These are phyloP conservation scores for Nakazawaea wickerhamii DNA, from an alignment of 805 yeast genomes.

Conservation along the genomic window DNA sequence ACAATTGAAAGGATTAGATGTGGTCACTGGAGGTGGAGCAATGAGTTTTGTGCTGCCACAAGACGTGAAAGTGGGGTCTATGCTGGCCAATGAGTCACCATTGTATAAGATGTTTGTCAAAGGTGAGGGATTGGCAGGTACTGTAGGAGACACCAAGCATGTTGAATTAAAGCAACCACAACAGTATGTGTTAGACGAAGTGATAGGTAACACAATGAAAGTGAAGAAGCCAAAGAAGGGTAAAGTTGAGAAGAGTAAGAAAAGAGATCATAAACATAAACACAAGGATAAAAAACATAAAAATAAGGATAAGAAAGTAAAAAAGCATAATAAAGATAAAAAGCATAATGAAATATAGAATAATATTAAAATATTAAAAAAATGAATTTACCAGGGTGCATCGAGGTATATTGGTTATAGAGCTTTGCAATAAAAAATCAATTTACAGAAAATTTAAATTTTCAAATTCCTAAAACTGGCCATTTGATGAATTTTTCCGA, in stretches of 20 bases:
- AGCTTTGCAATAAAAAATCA: too few species aligned
- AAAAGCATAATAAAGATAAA: constrained; percentile 19
- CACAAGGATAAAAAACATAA: constrained; percentile 17
- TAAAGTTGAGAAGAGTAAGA: constrained; percentile 19
- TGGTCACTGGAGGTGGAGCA: constrained; percentile 27
- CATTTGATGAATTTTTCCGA: background rate
- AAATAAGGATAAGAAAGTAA: constrained; percentile 16
- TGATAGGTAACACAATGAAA: constrained; percentile 18
- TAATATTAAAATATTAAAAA: constrained; percentile 15
- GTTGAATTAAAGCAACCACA: constrained; percentile 14
- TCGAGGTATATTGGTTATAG: too few species aligned
- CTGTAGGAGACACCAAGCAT: constrained; percentile 40
- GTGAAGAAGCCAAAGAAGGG: constrained; percentile 18
- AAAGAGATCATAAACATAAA: constrained; percentile 19
- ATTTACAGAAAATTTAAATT: background rate
- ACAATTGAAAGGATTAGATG: constrained; percentile 74
- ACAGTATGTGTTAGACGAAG: constrained; percentile 14
- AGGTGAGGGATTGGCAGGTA: constrained; percentile 82
- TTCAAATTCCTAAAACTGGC: background rate
- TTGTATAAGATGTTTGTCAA: constrained; percentile 80
- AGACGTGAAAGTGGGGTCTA: constrained; percentile 40
- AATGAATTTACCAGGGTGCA: constrained; percentile 10
- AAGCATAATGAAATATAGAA: constrained; percentile 19
- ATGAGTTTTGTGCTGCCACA: constrained; percentile 56
- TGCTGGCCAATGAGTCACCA: constrained; percentile 57